Percentiles rank a stretch among this genome's conserved stretches.
These are phyloP conservation scores for Pulicaria dysenterica DNA, from an alignment of 129 eudicot species.

Conservation along the genomic window DNA sequence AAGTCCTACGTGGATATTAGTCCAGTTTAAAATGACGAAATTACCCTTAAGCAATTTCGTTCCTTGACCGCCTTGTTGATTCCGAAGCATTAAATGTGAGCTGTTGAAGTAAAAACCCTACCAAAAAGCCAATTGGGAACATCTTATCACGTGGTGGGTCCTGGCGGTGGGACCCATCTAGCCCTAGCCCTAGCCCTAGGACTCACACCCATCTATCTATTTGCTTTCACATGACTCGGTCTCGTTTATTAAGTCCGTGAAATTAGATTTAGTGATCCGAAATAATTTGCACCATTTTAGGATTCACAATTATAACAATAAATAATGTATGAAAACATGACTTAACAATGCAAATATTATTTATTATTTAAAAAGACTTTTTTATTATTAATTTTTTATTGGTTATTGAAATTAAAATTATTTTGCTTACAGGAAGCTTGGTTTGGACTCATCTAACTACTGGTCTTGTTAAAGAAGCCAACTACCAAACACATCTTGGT, in stretches of 20 bases:
- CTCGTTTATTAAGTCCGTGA: constrained; percentile 31
- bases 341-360: too few species aligned
- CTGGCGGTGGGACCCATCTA: constrained; percentile 8
- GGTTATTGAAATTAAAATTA: not conserved
- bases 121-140: constrained; percentile 36
- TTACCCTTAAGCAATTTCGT: constrained; percentile 1
- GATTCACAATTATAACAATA: not conserved
- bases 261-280: constrained; percentile 28
- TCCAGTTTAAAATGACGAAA: constrained; percentile 20
- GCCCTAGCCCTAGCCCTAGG: not conserved
- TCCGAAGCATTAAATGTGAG: constrained; percentile 26
- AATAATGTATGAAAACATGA: too few species aligned
- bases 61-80: constrained; percentile 8
- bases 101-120: constrained; percentile 8
- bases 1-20: constrained; percentile 18
- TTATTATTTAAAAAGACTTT: too few species aligned
- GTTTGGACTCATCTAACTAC: constrained; percentile 52
- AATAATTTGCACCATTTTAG: constrained; percentile 24
- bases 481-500: constrained; percentile 45
- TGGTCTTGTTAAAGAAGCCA: constrained; percentile 38
- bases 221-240: constrained; percentile 39
- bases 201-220: not conserved
- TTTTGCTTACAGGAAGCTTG: constrained; percentile 49
- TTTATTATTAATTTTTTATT: not conserved
- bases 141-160: constrained; percentile 36